Evolutionary conservation across 371 early-diverging fungal species (phyloP).

Genomic region (Mucor lusitanicus): DNA sequence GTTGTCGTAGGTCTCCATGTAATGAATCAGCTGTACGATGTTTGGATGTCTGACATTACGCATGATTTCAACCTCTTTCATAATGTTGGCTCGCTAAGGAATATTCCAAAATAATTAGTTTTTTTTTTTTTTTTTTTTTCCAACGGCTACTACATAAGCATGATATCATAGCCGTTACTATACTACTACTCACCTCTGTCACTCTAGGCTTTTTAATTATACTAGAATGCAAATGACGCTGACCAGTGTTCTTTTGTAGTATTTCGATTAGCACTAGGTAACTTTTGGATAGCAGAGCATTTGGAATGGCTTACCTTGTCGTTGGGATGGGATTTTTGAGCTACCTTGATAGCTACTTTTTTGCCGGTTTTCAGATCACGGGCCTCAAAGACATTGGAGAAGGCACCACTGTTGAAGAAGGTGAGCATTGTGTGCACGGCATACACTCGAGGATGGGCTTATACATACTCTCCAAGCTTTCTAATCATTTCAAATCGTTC

Average conservation of each 20-base stretch:
- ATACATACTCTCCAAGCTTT: conserved; percentile 65
- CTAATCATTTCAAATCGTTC: conserved; percentile 47
- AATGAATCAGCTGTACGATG: conserved; percentile 71
- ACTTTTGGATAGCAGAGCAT: conserved; percentile 58
- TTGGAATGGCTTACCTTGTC: conserved; percentile 43
- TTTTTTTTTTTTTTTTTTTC: too few relatives aligned
- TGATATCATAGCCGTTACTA: conserved; percentile 27
- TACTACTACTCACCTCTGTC: conserved; percentile 32
- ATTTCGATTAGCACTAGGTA: conserved; percentile 49
- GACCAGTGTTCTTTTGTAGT: conserved; percentile 22
- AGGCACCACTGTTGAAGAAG: conserved; percentile 66
- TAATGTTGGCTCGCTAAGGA: conserved; percentile 67
- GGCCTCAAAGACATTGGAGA: conserved; percentile 78
- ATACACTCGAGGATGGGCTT: neutral
- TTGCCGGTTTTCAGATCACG: conserved; percentile 52
- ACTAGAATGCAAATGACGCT: conserved; percentile 30
- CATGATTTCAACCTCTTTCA: conserved; percentile 86
- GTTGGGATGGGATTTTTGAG: conserved; percentile 53
- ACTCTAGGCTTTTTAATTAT: conserved; percentile 30
- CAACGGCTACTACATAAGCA: conserved; percentile 5
- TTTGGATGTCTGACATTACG: conserved; percentile 74
- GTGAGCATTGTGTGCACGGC: neutral
- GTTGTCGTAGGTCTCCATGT: conserved; percentile 51
- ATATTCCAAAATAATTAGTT: neutral
- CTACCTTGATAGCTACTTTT: conserved; percentile 78